A percentile compares a stretch with the other conserved stretches of the same genome.
Evolutionary conservation across 805 yeast species (phyloP).

Genomic region (Lipomyces kockii): DNA sequence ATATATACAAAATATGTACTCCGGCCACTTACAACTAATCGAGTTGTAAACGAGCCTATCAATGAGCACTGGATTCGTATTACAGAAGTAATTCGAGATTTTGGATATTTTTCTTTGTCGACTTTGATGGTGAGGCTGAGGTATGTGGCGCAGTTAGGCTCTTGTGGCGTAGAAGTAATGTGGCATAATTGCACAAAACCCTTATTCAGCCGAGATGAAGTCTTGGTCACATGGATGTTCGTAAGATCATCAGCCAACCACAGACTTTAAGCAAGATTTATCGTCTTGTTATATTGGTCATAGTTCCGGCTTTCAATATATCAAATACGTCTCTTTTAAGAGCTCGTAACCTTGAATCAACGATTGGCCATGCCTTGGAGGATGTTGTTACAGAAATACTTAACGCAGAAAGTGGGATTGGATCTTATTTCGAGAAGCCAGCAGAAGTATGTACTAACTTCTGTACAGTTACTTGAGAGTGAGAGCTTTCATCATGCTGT

Average conservation of each 20-base stretch:
- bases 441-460: neutral
- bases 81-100: neutral
- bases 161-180: too few relatives aligned
- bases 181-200: too few relatives aligned
- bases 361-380: conserved; percentile 26
- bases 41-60: neutral
- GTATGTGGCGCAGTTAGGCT: too few relatives aligned
- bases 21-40: neutral
- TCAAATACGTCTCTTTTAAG: neutral
- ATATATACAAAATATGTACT: neutral
- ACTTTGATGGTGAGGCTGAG: too few relatives aligned
- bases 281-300: neutral
- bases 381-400: conserved; percentile 9
- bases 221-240: too few relatives aligned
- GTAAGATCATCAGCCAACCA: too few relatives aligned
- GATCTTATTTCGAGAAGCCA: neutral
- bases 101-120: too few relatives aligned
- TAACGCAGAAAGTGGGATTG: conserved; percentile 22
- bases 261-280: neutral
- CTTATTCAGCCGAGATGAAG: too few relatives aligned
- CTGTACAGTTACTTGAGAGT: conserved; percentile 25
- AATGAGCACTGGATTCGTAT: neutral
- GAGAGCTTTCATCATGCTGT: conserved; percentile 27
- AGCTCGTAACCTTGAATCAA: neutral
- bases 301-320: neutral